Percentiles rank a stretch among this genome's conserved stretches.
Conservation (phyloP, 2,329 filamentous ascomycete species). For the Botrytis squamosa region DNA sequence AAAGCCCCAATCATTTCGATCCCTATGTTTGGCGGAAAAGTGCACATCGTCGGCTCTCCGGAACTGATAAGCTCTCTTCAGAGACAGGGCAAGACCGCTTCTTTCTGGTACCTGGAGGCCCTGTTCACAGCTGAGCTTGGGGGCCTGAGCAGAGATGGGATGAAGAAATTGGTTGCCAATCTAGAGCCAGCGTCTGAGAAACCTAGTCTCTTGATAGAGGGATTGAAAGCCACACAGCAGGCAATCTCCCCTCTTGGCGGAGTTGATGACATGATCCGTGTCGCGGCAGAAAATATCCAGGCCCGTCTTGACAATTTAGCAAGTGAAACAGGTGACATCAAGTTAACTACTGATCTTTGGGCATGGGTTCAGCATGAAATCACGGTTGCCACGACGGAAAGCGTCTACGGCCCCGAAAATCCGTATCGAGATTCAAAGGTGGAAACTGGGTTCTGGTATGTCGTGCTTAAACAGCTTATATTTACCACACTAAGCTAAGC, state of each 20-base stretch:
- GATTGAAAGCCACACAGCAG: constrained; percentile 2
- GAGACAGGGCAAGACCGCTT: background rate
- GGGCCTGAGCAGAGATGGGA: background rate
- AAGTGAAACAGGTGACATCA: background rate
- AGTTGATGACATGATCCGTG: constrained; percentile 5
- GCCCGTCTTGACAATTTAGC: background rate
- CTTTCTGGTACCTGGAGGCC: constrained; percentile 10
- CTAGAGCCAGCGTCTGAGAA: background rate
- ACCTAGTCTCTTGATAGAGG: background rate
- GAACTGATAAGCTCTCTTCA: constrained; percentile 9
- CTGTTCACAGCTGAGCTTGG: background rate
- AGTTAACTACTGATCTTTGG: background rate
- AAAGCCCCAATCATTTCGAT: constrained; percentile 15
- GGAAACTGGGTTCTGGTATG: constrained; percentile 12
- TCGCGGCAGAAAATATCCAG: background rate
- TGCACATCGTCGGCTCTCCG: background rate
- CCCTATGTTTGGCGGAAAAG: constrained; percentile 4
- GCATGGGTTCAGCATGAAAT: constrained; percentile 17
- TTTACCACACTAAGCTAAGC: background rate
- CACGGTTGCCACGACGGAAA: constrained; percentile 9
- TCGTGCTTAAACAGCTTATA: no score
- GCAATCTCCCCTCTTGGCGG: background rate
- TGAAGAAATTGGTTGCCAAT: background rate
- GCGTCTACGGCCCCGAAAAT: background rate
- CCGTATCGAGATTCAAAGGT: constrained; percentile 10